A percentile compares a stretch with the other conserved stretches of the same genome.
These are phyloP conservation scores for Trichoderma sp. DNA, from an alignment of 2,329 filamentous ascomycete species.

Conservation along the genomic window DNA sequence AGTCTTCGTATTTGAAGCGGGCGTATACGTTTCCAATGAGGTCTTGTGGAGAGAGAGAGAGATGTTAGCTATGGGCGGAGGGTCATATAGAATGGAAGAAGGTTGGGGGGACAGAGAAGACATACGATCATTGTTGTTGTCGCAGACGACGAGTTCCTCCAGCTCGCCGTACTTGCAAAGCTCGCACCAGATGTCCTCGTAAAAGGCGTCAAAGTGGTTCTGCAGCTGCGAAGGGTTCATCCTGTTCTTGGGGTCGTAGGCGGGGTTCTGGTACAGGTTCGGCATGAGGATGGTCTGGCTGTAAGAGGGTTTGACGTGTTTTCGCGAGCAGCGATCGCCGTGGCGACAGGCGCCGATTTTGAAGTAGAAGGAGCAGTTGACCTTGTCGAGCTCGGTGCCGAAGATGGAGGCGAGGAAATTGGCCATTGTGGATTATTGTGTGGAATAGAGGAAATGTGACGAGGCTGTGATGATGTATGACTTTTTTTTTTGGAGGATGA, in stretches of 20 bases:
- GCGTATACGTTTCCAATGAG: conserved; percentile 99
- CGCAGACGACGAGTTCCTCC: conserved; percentile 96
- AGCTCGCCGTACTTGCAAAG: conserved; percentile 98
- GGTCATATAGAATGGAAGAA: background rate
- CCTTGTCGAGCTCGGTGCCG: conserved; percentile 98
- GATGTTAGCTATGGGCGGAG: background rate
- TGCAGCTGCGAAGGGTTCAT: conserved; percentile 96
- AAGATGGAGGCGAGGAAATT: conserved; percentile 99
- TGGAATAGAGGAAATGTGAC: background rate
- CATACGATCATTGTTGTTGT: conserved; percentile 97
- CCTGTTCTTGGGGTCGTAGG: conserved; percentile 93
- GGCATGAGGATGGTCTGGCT: conserved; percentile 96
- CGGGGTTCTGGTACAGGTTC: conserved; percentile 98
- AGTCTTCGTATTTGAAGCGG: conserved; percentile 99
- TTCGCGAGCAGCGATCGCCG: conserved; percentile 95
- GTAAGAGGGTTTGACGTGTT: conserved; percentile 99
- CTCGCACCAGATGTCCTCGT: conserved; percentile 99
- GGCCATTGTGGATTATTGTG: conserved; percentile 60
- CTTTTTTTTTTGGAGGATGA: background rate
- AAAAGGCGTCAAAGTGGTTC: conserved; percentile 99
- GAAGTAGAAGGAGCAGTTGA: conserved; percentile 97
- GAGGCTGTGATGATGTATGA: background rate
- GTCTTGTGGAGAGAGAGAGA: conserved; percentile 51
- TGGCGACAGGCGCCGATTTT: conserved; percentile 99
- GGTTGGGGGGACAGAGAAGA: conserved; percentile 26